A percentile compares a stretch with the other conserved stretches of the same genome.
phyloP scores from a whole-genome alignment of 2,329 filamentous ascomycete species.

The Teratosphaeria gauchensis region DNA sequence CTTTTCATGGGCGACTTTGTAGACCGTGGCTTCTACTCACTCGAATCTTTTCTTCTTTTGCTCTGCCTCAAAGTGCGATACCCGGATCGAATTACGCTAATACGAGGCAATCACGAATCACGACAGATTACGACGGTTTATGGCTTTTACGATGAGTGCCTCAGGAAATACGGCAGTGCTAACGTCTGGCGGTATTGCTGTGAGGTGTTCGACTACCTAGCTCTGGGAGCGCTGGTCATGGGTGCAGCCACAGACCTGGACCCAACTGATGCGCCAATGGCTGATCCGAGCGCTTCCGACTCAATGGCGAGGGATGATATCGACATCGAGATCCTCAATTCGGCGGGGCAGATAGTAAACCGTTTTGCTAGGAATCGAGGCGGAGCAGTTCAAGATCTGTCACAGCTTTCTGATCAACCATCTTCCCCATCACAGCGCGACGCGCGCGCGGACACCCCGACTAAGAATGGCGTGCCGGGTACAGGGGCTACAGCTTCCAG shows the following conservation, averaged over 20 bases:
- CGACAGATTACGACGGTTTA: slow-evolving; percentile 96
- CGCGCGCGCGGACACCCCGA: slow-evolving; percentile 23
- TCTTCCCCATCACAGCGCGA: slow-evolving; percentile 30
- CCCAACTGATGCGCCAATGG: slow-evolving; percentile 49
- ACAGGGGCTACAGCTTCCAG: slow-evolving; percentile 67
- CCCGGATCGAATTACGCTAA: slow-evolving; percentile 91
- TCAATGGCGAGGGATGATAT: slow-evolving; percentile 52
- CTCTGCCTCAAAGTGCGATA: slow-evolving; percentile 96
- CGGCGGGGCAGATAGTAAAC: slow-evolving; percentile 68
- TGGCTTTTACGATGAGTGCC: slow-evolving; percentile 95
- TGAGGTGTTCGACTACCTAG: slow-evolving; percentile 95
- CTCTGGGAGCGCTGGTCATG: slow-evolving; percentile 80
- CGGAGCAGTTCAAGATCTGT: slow-evolving; percentile 16
- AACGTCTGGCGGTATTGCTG: slow-evolving; percentile 96
- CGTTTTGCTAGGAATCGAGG: slow-evolving; percentile 49
- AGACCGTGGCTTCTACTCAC: slow-evolving; percentile 93
- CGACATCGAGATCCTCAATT: slow-evolving; percentile 89
- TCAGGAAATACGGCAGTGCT: slow-evolving; percentile 90
- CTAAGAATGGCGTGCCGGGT: slow-evolving; percentile 57
- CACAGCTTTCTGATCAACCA: slow-evolving; percentile 17
- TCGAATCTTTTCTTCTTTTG: slow-evolving; percentile 92
- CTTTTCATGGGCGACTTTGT: slow-evolving; percentile 99
- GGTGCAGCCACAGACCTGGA: slow-evolving; percentile 61
- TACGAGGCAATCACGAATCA: slow-evolving; percentile 71
- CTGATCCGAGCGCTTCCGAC: slow-evolving; percentile 27